phyloP scores from a whole-genome alignment of 139 green algal species.

The Chlorella sp. region DNA sequence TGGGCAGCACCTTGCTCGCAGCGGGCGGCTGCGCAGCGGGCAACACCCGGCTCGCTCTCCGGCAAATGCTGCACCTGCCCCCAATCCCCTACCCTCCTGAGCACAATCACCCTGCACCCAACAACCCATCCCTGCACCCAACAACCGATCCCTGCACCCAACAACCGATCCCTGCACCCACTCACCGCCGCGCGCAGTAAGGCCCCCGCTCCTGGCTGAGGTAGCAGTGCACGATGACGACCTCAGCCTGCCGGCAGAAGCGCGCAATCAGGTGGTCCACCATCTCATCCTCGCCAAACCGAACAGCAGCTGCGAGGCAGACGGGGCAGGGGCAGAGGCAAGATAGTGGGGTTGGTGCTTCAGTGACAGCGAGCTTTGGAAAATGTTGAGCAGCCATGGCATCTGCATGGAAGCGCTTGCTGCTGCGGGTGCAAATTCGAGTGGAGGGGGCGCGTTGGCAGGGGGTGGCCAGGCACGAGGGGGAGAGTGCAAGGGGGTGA shows the following conservation, averaged over 20 bases:
- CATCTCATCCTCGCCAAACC: not conserved
- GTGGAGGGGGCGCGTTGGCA: too few relatives aligned
- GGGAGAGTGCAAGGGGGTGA: not conserved
- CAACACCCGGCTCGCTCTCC: too few relatives aligned
- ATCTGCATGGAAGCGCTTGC: too few relatives aligned
- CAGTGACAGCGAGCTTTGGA: too few relatives aligned
- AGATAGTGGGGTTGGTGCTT: too few relatives aligned
- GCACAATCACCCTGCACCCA: not conserved
- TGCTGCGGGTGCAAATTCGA: too few relatives aligned
- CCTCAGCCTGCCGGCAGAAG: not conserved
- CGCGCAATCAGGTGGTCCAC: not conserved
- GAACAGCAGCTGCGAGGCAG: not conserved
- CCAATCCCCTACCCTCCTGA: not conserved
- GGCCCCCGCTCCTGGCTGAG: conserved; percentile 48
- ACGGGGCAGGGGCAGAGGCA: not conserved
- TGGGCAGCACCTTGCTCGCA: not conserved
- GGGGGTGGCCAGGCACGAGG: too few relatives aligned
- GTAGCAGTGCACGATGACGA: conserved; percentile 49
- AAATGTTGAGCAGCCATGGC: too few relatives aligned
- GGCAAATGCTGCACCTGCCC: too few relatives aligned
- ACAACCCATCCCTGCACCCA: not conserved
- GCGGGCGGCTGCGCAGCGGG: too few relatives aligned
- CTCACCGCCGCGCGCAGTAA: conserved; percentile 22
- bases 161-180: not conserved
- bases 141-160: too few relatives aligned